These are phyloP conservation scores for Gracilariopsis chorda DNA, from an alignment of 23 red algal species.

Conservation along the genomic window DNA sequence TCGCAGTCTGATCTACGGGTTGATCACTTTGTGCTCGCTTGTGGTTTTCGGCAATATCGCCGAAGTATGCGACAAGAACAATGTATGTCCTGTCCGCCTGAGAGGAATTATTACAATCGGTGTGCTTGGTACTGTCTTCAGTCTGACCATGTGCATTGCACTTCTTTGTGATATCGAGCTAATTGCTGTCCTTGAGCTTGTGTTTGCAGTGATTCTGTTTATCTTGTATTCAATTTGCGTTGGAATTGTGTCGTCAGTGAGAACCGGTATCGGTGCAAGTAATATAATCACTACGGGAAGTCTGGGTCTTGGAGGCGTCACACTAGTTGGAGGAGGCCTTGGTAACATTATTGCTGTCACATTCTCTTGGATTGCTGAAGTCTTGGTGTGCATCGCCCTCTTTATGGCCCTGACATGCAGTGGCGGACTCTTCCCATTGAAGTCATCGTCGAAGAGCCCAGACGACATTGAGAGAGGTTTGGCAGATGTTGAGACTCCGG, in stretches of 20 bases:
- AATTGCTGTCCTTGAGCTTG: neutral
- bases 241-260: slow-evolving; percentile 41
- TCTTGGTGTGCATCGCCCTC: neutral
- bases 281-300: neutral
- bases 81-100: slow-evolving; percentile 11
- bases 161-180: neutral
- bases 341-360: slow-evolving; percentile 49
- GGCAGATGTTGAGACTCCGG: neutral
- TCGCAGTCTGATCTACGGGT: slow-evolving; percentile 21
- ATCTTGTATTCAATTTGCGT: slow-evolving; percentile 41
- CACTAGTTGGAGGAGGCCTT: neutral
- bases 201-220: neutral
- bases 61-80: slow-evolving; percentile 19
- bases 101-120: slow-evolving; percentile 21
- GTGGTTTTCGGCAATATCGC: slow-evolving; percentile 55
- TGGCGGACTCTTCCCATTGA: neutral
- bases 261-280: neutral
- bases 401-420: slow-evolving; percentile 10
- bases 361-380: slow-evolving; percentile 34
- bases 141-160: neutral
- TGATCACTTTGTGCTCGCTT: slow-evolving; percentile 36
- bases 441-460: neutral
- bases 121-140: slow-evolving; percentile 12
- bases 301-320: neutral
- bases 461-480: neutral